Evolutionary conservation across 768 basidiomycete species (phyloP), one percentile per base, ranked within the genome.

Genomic region (Auricularia cornea): DNA sequence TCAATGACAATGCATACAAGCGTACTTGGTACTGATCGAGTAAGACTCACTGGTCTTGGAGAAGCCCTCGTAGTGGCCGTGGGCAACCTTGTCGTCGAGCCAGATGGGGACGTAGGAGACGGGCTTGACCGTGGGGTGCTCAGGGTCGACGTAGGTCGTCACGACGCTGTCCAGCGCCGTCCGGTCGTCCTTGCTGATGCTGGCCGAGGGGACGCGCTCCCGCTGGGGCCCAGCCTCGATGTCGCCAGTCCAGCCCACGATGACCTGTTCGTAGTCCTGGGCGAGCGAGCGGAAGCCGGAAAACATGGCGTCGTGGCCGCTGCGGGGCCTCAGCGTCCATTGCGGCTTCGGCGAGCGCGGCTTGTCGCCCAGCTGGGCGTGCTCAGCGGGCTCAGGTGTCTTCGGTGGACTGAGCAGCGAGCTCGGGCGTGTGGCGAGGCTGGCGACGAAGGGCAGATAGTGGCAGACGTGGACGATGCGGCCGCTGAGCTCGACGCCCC

Each of bases 21-120:
- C n/a, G n/a, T n/a, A n/a, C n/a, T n/a, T n/a, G n/a, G n/a, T n/a
- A n/a, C n/a, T n/a, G n/a, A n/a, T n/a, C n/a, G n/a, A n/a, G n/a
- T n/a, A n/a, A n/a, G n/a, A n/a, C n/a, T n/a, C n/a, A 77, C 98
- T 98, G 61, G 95, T 97, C 79, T 99, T 99, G 69, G 95, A 96
- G 83, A 99, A 98, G 62, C 97, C 93, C 72, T 95, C 95, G 78
- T 93, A 99, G 76, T 98, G 95, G 61, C 89, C 84, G 75, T 99
- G 96, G n/a, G 97, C 96, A 66, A 99, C 85, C 70, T 98, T 96
- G 72, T 98, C 96, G 65, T 94, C 90, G 68, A 99, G 88, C 77
- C 97, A 97, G 70, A 99, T 97, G 26, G 97, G 10, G 10, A 29
- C 8, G 59, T 29, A 40, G 38, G 38, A 40, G 38, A 89, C 85